Percentiles rank a stretch among this genome's conserved stretches.
phyloP scores from a whole-genome alignment of 495 filamentous ascomycete genomes.

The Penicillium samsonianum region DNA sequence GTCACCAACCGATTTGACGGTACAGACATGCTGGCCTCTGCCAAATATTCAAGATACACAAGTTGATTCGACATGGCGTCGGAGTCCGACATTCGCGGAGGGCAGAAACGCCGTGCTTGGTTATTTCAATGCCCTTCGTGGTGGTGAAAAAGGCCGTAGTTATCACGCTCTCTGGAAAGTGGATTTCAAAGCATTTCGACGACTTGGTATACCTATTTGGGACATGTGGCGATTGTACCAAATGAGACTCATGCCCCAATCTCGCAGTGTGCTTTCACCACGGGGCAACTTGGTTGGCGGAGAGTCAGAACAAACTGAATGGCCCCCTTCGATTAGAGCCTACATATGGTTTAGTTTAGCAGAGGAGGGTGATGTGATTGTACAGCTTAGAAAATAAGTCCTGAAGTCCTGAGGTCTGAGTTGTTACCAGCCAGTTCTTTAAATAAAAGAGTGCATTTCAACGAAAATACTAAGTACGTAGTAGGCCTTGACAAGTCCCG shows the following conservation, averaged over 20 bases:
- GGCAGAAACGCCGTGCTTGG: background rate
- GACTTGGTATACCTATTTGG: slow-evolving; percentile 19
- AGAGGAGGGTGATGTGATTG: slow-evolving; percentile 8
- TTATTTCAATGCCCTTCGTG: slow-evolving; percentile 8
- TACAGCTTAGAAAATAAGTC: no score
- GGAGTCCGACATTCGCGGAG: background rate
- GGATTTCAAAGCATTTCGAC: slow-evolving; percentile 11
- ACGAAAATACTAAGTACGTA: no score
- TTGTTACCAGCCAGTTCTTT: no score
- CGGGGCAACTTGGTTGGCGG: slow-evolving; percentile 47
- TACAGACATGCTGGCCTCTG: slow-evolving; percentile 4
- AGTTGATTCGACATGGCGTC: slow-evolving; percentile 3
- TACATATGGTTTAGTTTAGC: slow-evolving; percentile 9
- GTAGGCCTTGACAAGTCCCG: no score
- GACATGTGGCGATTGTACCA: slow-evolving; percentile 47
- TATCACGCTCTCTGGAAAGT: slow-evolving; percentile 15
- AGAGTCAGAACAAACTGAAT: slow-evolving; percentile 6
- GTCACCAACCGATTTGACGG: background rate
- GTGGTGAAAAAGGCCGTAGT: slow-evolving; percentile 10
- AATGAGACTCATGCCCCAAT: slow-evolving; percentile 31
- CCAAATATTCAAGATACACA: background rate
- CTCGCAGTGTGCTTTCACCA: slow-evolving; percentile 26
- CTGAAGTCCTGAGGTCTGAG: no score
- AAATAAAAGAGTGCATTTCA: no score
- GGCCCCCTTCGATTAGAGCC: slow-evolving; percentile 2